Base-by-base conservation (phyloP, 1,284 basidiomycete species). In the Anthracocystis walkeri region DNA sequence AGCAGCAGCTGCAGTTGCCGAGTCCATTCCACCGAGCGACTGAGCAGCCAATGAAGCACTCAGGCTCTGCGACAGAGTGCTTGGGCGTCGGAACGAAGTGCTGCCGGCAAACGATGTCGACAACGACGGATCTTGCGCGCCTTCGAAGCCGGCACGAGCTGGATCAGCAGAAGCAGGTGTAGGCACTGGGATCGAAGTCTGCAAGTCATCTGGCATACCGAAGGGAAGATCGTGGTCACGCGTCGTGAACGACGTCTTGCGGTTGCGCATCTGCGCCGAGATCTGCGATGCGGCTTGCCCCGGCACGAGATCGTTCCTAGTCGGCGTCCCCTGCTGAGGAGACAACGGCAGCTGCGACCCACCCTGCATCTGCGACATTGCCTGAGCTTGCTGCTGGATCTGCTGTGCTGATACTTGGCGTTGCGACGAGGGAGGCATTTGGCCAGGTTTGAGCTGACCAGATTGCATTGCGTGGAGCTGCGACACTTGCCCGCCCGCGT, bases 171-270 rank as follows among this genome's bases (percentile, higher is more conserved):
- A 55, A n/a, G 46, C 29, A 12, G 57, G 50, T n/a, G 53, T 27
- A 16, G 60, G 27, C n/a, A 42, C 27, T 3, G 54, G 44, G 10
- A 61, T 45, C 0, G 60, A 44, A 4, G 63, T 35, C 21, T 81
- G 76, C 27, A 85, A 82, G 67, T 90, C 89, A 65, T 90, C 89
- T 11, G 88, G 88, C 51, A 89, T 87, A 79, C 89, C 90, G 68
- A 92, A 92, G 0, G 90, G 89, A 75, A 94, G 91, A 71, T 93
- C 92, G 61, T 90, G 91, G 77, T 91, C 90, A 74, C 91, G 89
- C 55, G 92, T 92, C 90, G 0, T 90, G 10, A 92, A 91, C 0
- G 90, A 91, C n/a, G 55, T 52, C 38, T 58, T 57, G 7, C 61
- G 68, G 14, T 52, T 29, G 7, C 40, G 50, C 31, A 65, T 41